A percentile compares a stretch with the other conserved stretches of the same genome.
These are phyloP conservation scores for Hypoxylon sp. DNA, from an alignment of 2,329 filamentous ascomycete species.

Conservation along the genomic window DNA sequence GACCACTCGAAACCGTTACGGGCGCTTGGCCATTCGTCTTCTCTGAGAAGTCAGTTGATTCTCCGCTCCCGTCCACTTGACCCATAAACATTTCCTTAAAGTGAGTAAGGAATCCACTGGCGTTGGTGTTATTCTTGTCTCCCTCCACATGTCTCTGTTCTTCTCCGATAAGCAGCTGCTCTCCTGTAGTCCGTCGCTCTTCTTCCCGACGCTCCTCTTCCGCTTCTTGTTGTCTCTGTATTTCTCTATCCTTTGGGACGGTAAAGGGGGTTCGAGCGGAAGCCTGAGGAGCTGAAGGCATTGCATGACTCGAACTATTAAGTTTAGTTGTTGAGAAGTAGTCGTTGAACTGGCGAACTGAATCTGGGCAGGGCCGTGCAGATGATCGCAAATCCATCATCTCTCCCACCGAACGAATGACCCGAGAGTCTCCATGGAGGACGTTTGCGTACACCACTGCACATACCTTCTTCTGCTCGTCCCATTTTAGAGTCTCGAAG, in stretches of 20 bases:
- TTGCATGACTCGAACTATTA: not conserved
- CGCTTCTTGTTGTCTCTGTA: not conserved
- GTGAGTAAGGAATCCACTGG: too few relatives aligned
- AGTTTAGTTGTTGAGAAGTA: not conserved
- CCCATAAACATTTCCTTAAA: not conserved
- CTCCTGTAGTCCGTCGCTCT: not conserved
- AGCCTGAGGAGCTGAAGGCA: too few relatives aligned
- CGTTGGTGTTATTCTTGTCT: not conserved
- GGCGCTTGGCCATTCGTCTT: not conserved
- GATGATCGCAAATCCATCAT: slow-evolving; percentile 31
- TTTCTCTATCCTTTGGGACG: not conserved
- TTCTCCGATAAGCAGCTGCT: not conserved
- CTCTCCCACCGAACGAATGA: slow-evolving; percentile 33
- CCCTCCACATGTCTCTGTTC: not conserved
- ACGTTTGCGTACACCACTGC: slow-evolving; percentile 41
- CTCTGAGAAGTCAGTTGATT: not conserved
- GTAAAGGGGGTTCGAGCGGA: not conserved
- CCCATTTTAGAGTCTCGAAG: slow-evolving; percentile 31
- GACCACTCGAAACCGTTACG: not conserved
- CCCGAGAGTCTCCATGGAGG: slow-evolving; percentile 15
- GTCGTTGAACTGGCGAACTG: slow-evolving; percentile 27
- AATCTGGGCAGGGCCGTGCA: slow-evolving; percentile 27
- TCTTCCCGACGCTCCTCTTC: not conserved
- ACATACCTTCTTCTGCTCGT: slow-evolving; percentile 37
- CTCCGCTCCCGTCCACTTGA: not conserved